Evolutionary conservation across 495 filamentous ascomycete species (phyloP).

Genomic region (Penicillium tannophilum): DNA sequence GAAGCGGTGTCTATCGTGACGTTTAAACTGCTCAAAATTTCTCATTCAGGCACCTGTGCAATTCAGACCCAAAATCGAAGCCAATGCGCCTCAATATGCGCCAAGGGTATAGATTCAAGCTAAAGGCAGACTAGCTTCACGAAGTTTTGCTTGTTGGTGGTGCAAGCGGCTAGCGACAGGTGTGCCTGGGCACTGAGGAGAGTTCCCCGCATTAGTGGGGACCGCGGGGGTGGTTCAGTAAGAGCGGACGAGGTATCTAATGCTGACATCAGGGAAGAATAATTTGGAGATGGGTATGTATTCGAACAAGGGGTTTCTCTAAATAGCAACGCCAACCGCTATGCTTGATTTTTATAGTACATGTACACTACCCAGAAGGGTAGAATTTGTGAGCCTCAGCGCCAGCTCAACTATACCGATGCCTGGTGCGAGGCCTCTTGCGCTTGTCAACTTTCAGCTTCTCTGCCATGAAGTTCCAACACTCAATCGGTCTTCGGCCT

Average conservation of each 20-base stretch:
- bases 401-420: slow-evolving; percentile 17
- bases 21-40: too few relatives aligned
- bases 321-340: slow-evolving; percentile 35
- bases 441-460: slow-evolving; percentile 39
- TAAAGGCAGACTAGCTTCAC: too few relatives aligned
- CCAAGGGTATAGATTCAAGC: too few relatives aligned
- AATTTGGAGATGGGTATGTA: slow-evolving; percentile 9
- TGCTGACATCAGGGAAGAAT: not conserved
- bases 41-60: too few relatives aligned
- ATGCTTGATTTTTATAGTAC: slow-evolving; percentile 26
- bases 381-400: not conserved
- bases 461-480: slow-evolving; percentile 54
- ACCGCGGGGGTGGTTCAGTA: not conserved
- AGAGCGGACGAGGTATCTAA: not conserved
- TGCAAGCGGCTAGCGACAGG: too few relatives aligned
- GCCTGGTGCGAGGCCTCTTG: slow-evolving; percentile 25
- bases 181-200: too few relatives aligned
- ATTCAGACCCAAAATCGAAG: too few relatives aligned
- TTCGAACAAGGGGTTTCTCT: not conserved
- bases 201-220: not conserved
- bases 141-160: too few relatives aligned
- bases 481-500: slow-evolving; percentile 70
- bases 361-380: not conserved
- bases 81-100: too few relatives aligned
- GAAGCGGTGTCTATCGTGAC: not conserved